Conservation (phyloP, 2,329 filamentous ascomycete species). For the Exophiala xenobiotica region DNA sequence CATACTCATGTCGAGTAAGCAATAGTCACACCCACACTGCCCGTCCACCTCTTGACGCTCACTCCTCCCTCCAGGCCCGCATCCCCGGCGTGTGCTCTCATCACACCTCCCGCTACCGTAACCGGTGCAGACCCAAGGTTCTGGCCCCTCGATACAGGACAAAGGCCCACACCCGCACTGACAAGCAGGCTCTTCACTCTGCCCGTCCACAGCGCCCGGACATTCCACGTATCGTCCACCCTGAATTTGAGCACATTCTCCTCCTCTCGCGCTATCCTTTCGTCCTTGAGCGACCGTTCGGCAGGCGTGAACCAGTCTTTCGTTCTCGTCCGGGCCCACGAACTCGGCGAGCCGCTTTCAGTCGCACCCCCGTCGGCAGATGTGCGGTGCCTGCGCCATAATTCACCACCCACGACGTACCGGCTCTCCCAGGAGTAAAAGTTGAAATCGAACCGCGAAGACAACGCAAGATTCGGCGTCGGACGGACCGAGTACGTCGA, state of each 20-base stretch:
- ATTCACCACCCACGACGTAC: slow-evolving; percentile 84
- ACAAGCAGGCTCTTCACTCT: slow-evolving; percentile 89
- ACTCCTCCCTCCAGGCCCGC: slow-evolving; percentile 1
- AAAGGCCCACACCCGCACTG: slow-evolving; percentile 82
- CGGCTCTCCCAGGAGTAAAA: slow-evolving; percentile 98
- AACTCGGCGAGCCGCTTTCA: too few species aligned
- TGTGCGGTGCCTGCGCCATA: slow-evolving; percentile 64
- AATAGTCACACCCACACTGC: slow-evolving; percentile 29
- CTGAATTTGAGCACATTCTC: slow-evolving; percentile 86
- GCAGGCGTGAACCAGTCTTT: slow-evolving; percentile 31
- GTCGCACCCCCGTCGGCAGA: slow-evolving; percentile 45
- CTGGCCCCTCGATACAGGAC: slow-evolving; percentile 44
- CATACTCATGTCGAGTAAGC: slow-evolving; percentile 29
- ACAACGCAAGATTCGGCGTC: slow-evolving; percentile 76
- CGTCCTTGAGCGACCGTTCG: slow-evolving; percentile 39
- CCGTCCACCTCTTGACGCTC: slow-evolving; percentile 27
- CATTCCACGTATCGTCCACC: slow-evolving; percentile 81
- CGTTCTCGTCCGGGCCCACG: slow-evolving; percentile 46
- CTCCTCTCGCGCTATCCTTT: slow-evolving; percentile 66
- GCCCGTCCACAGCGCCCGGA: slow-evolving; percentile 90
- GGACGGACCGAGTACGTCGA: slow-evolving; percentile 91
- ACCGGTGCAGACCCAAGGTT: neutral
- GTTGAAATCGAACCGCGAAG: slow-evolving; percentile 93
- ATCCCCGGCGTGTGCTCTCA: slow-evolving; percentile 3
- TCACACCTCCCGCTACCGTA: neutral